Percentiles rank a stretch among this genome's conserved stretches.
phyloP scores from a whole-genome alignment of 78 protist species.

The slime mould (Dictyostelium discoideum) region DNA sequence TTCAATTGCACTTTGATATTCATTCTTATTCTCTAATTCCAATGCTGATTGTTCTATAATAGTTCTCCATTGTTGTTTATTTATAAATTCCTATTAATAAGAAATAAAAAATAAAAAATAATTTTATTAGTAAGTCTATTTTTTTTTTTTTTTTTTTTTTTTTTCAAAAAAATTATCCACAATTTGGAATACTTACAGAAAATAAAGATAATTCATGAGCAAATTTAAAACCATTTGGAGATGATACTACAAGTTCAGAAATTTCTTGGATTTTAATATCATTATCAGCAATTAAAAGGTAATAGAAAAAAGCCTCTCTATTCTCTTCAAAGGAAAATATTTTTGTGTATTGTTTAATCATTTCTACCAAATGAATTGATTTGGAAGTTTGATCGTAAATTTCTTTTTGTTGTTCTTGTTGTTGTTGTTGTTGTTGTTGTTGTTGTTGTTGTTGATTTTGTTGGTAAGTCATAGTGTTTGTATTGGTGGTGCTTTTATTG shows the following conservation, averaged over 20 bases:
- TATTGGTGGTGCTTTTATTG: not conserved
- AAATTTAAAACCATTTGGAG: conserved; percentile 30
- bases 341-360: conserved; percentile 51
- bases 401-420: not conserved
- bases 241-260: conserved; percentile 44
- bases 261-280: not conserved
- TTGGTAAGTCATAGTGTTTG: not conserved
- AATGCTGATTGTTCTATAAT: conserved; percentile 59
- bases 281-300: conserved; percentile 44
- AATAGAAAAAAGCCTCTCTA: conserved; percentile 35
- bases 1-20: conserved; percentile 21
- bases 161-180: too few relatives aligned
- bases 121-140: not conserved
- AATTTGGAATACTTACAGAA: not conserved
- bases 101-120: not conserved
- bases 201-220: conserved; percentile 27
- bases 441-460: not conserved
- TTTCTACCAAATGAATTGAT: conserved; percentile 7
- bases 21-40: not conserved
- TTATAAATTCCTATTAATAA: conserved; percentile 19
- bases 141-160: not conserved
- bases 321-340: conserved; percentile 48
- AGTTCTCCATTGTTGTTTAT: conserved; percentile 37
- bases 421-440: not conserved
- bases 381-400: not conserved